phyloP scores from a whole-genome alignment of 2,329 filamentous ascomycete species.

The Calonectria pauciramosa region DNA sequence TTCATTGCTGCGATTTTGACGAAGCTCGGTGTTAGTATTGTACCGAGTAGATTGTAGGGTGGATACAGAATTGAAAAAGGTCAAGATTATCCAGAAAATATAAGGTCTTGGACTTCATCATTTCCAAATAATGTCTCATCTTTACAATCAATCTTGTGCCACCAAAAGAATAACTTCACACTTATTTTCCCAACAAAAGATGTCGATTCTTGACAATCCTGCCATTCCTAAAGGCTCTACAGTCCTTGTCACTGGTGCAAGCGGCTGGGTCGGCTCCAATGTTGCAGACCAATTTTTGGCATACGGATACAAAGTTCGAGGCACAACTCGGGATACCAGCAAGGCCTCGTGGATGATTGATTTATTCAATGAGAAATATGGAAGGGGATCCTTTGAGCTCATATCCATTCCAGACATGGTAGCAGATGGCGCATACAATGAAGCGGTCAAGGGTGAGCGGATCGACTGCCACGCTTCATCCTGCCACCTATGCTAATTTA shows the following conservation, averaged over 20 bases:
- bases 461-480: too few species aligned
- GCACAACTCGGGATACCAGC: background rate
- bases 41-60: background rate
- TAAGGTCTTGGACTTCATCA: background rate
- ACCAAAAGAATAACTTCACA: background rate
- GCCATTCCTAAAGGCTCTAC: background rate
- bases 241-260: background rate
- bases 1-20: background rate
- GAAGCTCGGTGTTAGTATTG: background rate
- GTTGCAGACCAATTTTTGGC: background rate
- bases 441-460: background rate
- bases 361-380: background rate
- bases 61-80: too few species aligned
- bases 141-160: background rate
- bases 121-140: background rate
- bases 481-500: background rate
- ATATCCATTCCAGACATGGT: background rate
- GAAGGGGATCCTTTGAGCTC: background rate
- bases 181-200: background rate
- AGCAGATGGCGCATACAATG: background rate
- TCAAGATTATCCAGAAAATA: background rate
- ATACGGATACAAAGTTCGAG: background rate
- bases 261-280: conserved; percentile 1
- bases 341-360: background rate
- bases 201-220: background rate